A percentile compares a stretch with the other conserved stretches of the same genome.
phyloP scores from a whole-genome alignment of 1,284 basidiomycete species.

The Ustilago tritici region DNA sequence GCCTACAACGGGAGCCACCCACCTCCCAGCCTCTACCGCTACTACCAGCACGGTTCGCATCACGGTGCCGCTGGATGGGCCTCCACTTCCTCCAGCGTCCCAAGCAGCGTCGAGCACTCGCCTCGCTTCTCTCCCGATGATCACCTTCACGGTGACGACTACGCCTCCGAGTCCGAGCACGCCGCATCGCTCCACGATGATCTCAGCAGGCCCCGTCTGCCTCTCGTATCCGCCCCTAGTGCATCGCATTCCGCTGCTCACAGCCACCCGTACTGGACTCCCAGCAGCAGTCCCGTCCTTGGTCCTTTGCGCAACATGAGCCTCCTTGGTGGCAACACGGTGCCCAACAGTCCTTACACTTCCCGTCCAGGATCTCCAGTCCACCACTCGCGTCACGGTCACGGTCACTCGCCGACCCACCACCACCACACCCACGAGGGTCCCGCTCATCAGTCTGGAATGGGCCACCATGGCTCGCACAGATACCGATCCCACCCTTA shows the following conservation, averaged over 20 bases:
- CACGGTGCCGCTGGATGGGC: constrained; percentile 45
- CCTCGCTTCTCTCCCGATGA: constrained; percentile 64
- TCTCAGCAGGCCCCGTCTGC: constrained; percentile 29
- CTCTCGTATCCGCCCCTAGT: constrained; percentile 12
- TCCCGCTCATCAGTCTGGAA: constrained; percentile 60
- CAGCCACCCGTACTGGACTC: constrained; percentile 60
- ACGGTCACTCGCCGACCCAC: constrained; percentile 45
- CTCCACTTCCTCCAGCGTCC: constrained; percentile 62
- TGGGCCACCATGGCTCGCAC: constrained; percentile 65
- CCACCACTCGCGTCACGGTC: constrained; percentile 32
- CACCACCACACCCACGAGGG: constrained; percentile 57
- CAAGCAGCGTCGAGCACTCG: constrained; percentile 65
- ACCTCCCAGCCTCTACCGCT: constrained; percentile 52
- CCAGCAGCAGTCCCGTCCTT: constrained; percentile 67
- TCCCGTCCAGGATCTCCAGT: constrained; percentile 64
- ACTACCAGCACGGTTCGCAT: constrained; percentile 49
- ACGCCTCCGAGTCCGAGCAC: constrained; percentile 59
- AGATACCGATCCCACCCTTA: constrained; percentile 67
- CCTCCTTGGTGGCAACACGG: constrained; percentile 63
- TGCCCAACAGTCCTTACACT: constrained; percentile 63
- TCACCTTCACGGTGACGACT: constrained; percentile 60
- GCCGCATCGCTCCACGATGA: constrained; percentile 40
- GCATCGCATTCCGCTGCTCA: constrained; percentile 22
- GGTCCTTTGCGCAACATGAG: constrained; percentile 68
- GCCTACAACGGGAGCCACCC: constrained; percentile 45